Evolutionary conservation across 2,329 filamentous ascomycete species (phyloP).

Genomic region (Trichoderma semiorbis): DNA sequence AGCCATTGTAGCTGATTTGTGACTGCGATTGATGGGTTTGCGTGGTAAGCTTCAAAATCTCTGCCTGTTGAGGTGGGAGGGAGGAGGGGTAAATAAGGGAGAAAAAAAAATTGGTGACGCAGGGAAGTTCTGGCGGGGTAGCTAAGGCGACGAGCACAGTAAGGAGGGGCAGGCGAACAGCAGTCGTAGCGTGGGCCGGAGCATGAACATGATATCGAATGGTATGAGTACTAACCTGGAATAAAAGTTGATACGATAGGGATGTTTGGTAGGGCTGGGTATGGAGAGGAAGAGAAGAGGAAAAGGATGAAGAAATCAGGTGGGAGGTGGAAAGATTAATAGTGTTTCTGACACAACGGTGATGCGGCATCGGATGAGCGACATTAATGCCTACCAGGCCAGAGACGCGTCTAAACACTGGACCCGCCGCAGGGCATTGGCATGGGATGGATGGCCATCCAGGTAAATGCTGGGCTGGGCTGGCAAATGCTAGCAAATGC

Average conservation of each 20-base stretch:
- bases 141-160: neutral
- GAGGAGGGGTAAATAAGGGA: conserved; percentile 22
- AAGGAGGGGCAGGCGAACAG: neutral
- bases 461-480: neutral
- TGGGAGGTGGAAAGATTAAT: conserved; percentile 19
- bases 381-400: neutral
- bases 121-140: conserved; percentile 15
- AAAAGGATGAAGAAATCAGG: conserved; percentile 2
- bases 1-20: conserved; percentile 13
- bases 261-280: neutral
- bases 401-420: neutral
- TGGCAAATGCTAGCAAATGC: neutral
- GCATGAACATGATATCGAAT: neutral
- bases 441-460: neutral
- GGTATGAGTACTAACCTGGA: neutral
- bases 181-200: neutral
- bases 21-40: conserved; percentile 18
- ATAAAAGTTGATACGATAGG: neutral
- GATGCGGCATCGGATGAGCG: conserved; percentile 20
- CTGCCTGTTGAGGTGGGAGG: conserved; percentile 19
- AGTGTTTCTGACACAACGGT: conserved; percentile 11
- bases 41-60: conserved; percentile 21
- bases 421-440: neutral
- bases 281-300: conserved; percentile 11
- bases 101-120: conserved; percentile 20